Percentiles rank a stretch among this genome's conserved stretches.
These are phyloP conservation scores for Pseudocohnilembus persalinus DNA, from an alignment of 169 alveolate species.

Conservation along the genomic window DNA sequence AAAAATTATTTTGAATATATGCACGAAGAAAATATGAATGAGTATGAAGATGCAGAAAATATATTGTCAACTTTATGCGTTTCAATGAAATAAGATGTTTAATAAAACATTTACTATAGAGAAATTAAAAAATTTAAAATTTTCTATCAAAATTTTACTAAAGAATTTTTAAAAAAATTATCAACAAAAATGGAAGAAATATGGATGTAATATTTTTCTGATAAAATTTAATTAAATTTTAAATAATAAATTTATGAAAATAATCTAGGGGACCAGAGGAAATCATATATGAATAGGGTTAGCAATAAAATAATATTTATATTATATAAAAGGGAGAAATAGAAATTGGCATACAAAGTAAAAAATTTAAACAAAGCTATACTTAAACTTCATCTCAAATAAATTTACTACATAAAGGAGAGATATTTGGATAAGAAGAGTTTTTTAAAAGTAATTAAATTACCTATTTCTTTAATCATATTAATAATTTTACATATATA, in stretches of 20 bases:
- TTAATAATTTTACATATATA: no score
- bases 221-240: no score
- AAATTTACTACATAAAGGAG: constrained; percentile 9
- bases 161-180: not conserved
- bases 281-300: constrained; percentile 1
- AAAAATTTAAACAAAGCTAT: not conserved
- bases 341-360: not conserved
- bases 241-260: no score
- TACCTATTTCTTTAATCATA: not conserved
- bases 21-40: constrained; percentile 22
- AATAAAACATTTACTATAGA: constrained; percentile 3
- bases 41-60: constrained; percentile 15
- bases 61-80: not conserved
- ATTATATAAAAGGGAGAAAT: constrained; percentile 6
- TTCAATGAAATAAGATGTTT: constrained; percentile 5
- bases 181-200: constrained; percentile 14
- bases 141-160: constrained; percentile 4
- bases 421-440: constrained; percentile 9
- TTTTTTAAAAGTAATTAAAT: not conserved
- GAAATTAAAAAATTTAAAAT: not conserved
- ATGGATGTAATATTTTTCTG: not conserved
- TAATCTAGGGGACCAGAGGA: constrained; percentile 22
- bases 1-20: constrained; percentile 26
- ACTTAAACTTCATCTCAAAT: not conserved
- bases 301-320: not conserved